Conservation (phyloP, 345 rosid genomes). For the Pistacia integerrima region DNA sequence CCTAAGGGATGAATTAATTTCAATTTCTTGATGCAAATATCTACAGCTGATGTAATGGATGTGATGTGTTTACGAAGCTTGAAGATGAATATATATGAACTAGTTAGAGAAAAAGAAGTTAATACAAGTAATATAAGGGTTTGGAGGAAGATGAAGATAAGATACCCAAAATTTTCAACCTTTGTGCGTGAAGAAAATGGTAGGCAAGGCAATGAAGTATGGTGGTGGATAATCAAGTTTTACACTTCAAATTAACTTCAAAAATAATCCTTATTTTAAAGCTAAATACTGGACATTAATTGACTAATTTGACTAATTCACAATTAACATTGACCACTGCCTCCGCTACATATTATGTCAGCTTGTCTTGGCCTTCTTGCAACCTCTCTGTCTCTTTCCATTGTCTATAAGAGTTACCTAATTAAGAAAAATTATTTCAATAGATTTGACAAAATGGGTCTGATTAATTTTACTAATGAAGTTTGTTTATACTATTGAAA, state of each 20-base stretch:
- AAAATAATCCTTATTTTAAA: constrained; percentile 4
- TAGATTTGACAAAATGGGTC: no score
- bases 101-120: background rate
- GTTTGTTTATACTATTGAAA: no score
- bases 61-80: constrained; percentile 6
- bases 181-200: constrained; percentile 1
- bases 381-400: no score
- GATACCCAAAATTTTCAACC: constrained; percentile 19
- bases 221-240: constrained; percentile 24
- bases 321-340: background rate
- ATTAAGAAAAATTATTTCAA: no score
- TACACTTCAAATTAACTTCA: constrained; percentile 23
- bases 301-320: constrained; percentile 16
- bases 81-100: background rate
- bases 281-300: background rate
- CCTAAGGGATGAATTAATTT: background rate
- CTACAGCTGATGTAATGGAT: background rate
- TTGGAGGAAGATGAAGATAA: background rate
- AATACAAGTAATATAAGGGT: no score
- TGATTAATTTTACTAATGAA: no score
- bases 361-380: no score
- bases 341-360: no score
- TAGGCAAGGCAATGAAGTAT: constrained; percentile 14
- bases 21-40: constrained; percentile 12
- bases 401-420: no score